These are phyloP conservation scores for Salix dunnii DNA, from an alignment of 345 rosid genomes.

Conservation along the genomic window DNA sequence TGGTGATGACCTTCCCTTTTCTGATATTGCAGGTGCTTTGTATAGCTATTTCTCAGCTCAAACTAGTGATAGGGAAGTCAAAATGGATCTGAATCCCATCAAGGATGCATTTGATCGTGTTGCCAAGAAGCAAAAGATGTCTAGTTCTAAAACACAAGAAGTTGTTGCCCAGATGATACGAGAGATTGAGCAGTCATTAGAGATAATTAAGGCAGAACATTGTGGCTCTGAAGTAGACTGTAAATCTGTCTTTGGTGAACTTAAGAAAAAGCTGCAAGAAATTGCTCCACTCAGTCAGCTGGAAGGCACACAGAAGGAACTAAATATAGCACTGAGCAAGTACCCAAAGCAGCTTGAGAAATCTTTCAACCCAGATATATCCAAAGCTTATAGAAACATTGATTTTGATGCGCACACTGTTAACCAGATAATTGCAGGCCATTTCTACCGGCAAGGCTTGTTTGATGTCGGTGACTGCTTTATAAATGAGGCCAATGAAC, in stretches of 20 bases:
- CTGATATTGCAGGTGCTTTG: constrained; percentile 7
- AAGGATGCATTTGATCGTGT: constrained; percentile 81
- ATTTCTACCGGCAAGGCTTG: constrained; percentile 64
- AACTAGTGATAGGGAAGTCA: background rate
- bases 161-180: constrained; percentile 42
- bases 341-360: constrained; percentile 62
- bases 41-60: background rate
- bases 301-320: constrained; percentile 62
- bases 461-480: constrained; percentile 67
- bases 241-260: constrained; percentile 34
- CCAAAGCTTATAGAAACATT: constrained; percentile 59
- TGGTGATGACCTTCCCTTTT: background rate
- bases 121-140: constrained; percentile 65
- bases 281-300: constrained; percentile 42
- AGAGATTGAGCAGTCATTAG: constrained; percentile 53
- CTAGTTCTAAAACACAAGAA: constrained; percentile 51
- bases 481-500: constrained; percentile 41
- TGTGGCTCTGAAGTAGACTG: constrained; percentile 26
- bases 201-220: constrained; percentile 21
- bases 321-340: constrained; percentile 54
- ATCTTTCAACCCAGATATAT: constrained; percentile 53
- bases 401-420: constrained; percentile 53
- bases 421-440: constrained; percentile 61
- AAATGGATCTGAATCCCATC: constrained; percentile 68
- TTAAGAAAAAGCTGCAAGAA: constrained; percentile 45